Conservation (phyloP, 495 filamentous ascomycete species). For the Penicillium daleae region DNA sequence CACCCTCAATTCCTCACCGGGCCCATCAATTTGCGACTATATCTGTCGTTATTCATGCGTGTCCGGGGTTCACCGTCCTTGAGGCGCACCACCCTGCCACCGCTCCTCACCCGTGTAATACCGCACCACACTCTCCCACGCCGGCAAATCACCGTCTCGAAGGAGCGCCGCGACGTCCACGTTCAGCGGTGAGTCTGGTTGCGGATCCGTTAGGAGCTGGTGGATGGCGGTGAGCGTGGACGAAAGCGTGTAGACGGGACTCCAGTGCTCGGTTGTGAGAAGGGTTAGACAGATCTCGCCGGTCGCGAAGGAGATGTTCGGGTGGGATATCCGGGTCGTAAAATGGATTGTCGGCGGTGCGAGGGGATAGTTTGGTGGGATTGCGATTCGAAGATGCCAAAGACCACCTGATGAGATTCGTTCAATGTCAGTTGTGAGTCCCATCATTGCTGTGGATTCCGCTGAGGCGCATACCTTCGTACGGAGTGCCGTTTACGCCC, state of each 20-base stretch:
- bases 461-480: slow-evolving; percentile 69
- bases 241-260: slow-evolving; percentile 79
- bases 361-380: slow-evolving; percentile 80
- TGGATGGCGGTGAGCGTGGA: slow-evolving; percentile 77
- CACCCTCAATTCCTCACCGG: too few relatives aligned
- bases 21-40: neutral
- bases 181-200: slow-evolving; percentile 83
- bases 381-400: slow-evolving; percentile 78
- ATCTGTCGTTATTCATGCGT: neutral
- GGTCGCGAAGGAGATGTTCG: slow-evolving; percentile 78
- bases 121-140: slow-evolving; percentile 79
- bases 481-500: slow-evolving; percentile 66
- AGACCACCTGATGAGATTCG: slow-evolving; percentile 63
- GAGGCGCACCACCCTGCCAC: slow-evolving; percentile 33
- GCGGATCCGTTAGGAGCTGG: slow-evolving; percentile 75
- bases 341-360: slow-evolving; percentile 77
- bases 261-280: slow-evolving; percentile 77
- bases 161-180: slow-evolving; percentile 83
- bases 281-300: slow-evolving; percentile 95
- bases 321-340: slow-evolving; percentile 79
- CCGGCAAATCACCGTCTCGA: slow-evolving; percentile 73
- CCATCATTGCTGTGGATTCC: too few relatives aligned
- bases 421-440: slow-evolving; percentile 11
- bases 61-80: slow-evolving; percentile 17
- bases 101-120: slow-evolving; percentile 67